Evolutionary conservation across 257 asterid species (phyloP), one percentile per base, ranked within the genome.

Genomic region (Rhazya stricta): DNA sequence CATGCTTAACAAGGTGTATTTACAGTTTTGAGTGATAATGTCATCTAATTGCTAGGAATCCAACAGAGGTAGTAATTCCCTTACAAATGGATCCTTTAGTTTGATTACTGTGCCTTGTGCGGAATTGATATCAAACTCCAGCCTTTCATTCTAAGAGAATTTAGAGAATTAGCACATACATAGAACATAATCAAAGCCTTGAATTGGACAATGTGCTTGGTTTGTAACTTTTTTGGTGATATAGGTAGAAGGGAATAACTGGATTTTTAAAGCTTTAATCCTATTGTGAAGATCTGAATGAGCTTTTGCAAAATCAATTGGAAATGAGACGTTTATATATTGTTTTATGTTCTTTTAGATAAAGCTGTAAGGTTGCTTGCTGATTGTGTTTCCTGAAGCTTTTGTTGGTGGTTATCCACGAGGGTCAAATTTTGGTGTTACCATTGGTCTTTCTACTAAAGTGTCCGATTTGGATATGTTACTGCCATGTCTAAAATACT

Each of bases 351-450:
- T 11, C 51, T 56, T 67, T 34, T 87, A 93, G 97, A 90, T 86
- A 94, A 94, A 84, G 96, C 97, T 73, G 98, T 91, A 77, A 89
- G 93, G 88, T 87, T 94, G 61, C 84, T 94, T 58, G 97, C 97
- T 72, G 98, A 94, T 90, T 69, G 95, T 91, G 76, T 94, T 94
- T 84, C 98, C 98, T 23, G 98, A 94, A 89, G 98, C 97, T 65
- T 94, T 94, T 76, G 84, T 94, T 4, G 98, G 98, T 77, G 98
- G 98, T 69, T 94, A 94, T 81, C 98, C 98, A 12, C 97, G 98
- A 37, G 97, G 98, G 54, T 91, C 96, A 66, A 85, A 78, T 73
- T 94, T 90, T 70, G 98, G 98, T 71, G 97, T 87, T 60, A 76
- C 91, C 5, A 90, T 94, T 63, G 98, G 98, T 51, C n/a, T n/a